phyloP scores from a whole-genome alignment of 768 basidiomycete species.

The Kwoniella newhampshirensis region DNA sequence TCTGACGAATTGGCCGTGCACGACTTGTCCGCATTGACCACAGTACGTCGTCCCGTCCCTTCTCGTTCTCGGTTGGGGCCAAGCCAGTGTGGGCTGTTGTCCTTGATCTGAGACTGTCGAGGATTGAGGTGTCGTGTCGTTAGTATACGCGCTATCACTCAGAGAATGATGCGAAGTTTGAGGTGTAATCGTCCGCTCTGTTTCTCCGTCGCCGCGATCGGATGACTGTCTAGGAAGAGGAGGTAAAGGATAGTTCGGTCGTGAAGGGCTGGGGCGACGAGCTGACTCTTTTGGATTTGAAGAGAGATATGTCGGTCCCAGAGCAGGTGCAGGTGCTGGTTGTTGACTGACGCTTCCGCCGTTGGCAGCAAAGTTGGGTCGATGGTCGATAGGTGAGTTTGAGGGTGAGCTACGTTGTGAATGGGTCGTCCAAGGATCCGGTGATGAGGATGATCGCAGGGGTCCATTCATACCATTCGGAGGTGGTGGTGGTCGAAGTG shows the following conservation, averaged over 20 bases:
- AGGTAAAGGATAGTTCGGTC: not conserved
- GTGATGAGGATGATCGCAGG: conserved; percentile 35
- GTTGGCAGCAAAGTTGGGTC: conserved; percentile 20
- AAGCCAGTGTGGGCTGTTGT: conserved; percentile 10
- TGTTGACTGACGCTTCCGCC: conserved; percentile 6
- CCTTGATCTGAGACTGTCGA: not conserved
- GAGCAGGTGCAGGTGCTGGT: conserved; percentile 15
- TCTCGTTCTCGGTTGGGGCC: conserved; percentile 17
- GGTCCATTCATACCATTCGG: conserved; percentile 22
- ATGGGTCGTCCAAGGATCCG: conserved; percentile 32
- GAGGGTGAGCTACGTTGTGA: conserved; percentile 22
- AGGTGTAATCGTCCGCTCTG: conserved; percentile 15
- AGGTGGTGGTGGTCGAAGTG: conserved; percentile 16
- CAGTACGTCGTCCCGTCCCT: conserved; percentile 42
- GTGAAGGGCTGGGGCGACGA: conserved; percentile 4
- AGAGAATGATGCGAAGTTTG: conserved; percentile 18
- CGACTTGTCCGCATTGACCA: conserved; percentile 54
- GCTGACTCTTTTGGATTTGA: not conserved
- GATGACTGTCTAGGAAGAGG: too few species aligned
- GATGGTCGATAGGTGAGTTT: conserved; percentile 33
- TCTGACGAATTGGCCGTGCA: conserved; percentile 95
- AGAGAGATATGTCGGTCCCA: conserved; percentile 5
- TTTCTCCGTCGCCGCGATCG: not conserved
- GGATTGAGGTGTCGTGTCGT: conserved; percentile 2
- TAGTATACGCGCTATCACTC: not conserved